These are phyloP conservation scores for Balansia obtecta DNA, from an alignment of 2,329 filamentous ascomycete genomes.

Conservation along the genomic window DNA sequence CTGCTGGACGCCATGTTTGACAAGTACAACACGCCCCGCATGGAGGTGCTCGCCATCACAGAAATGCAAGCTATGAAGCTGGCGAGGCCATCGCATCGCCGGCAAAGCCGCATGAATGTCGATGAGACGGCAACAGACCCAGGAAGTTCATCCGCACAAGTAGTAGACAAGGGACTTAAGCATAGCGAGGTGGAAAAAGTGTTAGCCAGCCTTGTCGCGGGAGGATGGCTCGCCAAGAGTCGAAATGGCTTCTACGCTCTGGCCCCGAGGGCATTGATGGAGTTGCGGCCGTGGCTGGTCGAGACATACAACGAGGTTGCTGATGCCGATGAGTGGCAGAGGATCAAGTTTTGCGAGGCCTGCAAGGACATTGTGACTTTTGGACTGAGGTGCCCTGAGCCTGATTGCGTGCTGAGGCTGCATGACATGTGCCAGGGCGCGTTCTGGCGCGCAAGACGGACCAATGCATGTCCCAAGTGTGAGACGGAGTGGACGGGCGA, in stretches of 20 bases:
- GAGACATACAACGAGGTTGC: conserved; percentile 76
- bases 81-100: conserved; percentile 33
- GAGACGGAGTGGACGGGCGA: conserved; percentile 34
- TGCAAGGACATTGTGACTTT: conserved; percentile 84
- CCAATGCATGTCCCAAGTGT: conserved; percentile 53
- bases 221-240: conserved; percentile 78
- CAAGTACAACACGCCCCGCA: conserved; percentile 64
- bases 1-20: conserved; percentile 89
- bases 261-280: conserved; percentile 67
- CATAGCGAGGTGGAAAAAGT: conserved; percentile 66
- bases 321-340: conserved; percentile 47
- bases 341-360: conserved; percentile 76
- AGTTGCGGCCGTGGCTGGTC: conserved; percentile 73
- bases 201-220: conserved; percentile 55
- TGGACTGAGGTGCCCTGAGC: conserved; percentile 62
- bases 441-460: conserved; percentile 56
- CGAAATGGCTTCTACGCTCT: conserved; percentile 60
- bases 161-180: conserved; percentile 46
- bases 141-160: conserved; percentile 9
- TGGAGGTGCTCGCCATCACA: conserved; percentile 73
- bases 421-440: conserved; percentile 66
- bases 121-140: conserved; percentile 23
- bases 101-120: conserved; percentile 18
- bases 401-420: conserved; percentile 55
- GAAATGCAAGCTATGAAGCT: conserved; percentile 68